phyloP scores from a whole-genome alignment of 805 yeast species.

The Brettanomyces naardenensis region DNA sequence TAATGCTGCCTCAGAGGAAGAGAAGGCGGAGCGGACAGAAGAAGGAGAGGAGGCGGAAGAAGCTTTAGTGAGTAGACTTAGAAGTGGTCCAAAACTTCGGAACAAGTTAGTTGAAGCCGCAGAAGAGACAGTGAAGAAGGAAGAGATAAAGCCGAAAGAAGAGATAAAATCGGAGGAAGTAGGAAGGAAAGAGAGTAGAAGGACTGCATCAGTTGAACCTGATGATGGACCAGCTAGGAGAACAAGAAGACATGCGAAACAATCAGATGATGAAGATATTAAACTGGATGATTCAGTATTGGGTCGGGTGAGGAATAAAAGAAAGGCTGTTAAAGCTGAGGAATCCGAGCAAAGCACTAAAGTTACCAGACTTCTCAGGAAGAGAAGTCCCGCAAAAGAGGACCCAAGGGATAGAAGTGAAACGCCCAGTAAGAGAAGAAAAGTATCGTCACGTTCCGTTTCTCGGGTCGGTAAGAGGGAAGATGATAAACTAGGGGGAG shows the following conservation, averaged over 20 bases:
- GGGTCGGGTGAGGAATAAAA: neutral
- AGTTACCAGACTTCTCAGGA: no score
- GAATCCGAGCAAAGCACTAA: neutral
- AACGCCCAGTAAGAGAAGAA: no score
- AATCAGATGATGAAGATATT: no score
- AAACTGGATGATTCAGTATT: neutral
- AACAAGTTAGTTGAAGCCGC: neutral
- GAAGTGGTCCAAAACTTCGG: neutral
- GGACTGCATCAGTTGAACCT: constrained; percentile 1
- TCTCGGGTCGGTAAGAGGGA: constrained; percentile 4
- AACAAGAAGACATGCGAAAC: constrained; percentile 2
- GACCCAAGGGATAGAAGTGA: no score
- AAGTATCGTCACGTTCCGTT: no score
- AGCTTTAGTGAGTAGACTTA: neutral
- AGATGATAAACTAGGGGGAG: constrained; percentile 1
- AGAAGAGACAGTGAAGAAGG: neutral
- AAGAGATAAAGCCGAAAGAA: no score
- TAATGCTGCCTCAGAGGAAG: constrained; percentile 7
- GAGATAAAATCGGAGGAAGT: no score
- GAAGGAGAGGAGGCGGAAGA: constrained; percentile 1
- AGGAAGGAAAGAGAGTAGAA: no score
- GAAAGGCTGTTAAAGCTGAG: neutral
- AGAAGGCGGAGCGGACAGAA: constrained; percentile 1
- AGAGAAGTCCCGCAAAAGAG: no score
- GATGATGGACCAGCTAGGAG: constrained; percentile 6